phyloP scores from a whole-genome alignment of 1,139 yeast genomes.

The Nakaseomyces sp. region DNA sequence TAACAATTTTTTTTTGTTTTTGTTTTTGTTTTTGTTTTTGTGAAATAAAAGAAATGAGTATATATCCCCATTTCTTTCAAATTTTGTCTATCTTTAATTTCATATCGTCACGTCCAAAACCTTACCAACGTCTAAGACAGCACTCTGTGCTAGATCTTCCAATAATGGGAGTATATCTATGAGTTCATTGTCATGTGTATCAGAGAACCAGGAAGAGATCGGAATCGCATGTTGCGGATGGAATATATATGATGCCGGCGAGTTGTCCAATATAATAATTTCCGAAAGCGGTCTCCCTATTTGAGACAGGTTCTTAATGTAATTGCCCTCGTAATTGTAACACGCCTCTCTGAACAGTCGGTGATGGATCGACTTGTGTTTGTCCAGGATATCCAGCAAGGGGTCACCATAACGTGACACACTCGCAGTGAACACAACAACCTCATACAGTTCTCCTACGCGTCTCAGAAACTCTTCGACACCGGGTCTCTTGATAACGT shows the following conservation, averaged over 20 bases:
- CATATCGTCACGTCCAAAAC: constrained; percentile 67
- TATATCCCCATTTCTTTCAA: not conserved
- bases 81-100: not conserved
- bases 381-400: constrained; percentile 75
- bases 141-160: constrained; percentile 61
- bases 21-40: no score
- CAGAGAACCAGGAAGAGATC: constrained; percentile 97
- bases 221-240: constrained; percentile 98
- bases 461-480: constrained; percentile 83
- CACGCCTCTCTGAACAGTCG: constrained; percentile 85
- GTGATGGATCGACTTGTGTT: constrained; percentile 62
- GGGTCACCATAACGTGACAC: constrained; percentile 96
- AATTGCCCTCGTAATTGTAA: constrained; percentile 78
- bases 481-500: constrained; percentile 95
- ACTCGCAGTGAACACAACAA: constrained; percentile 93
- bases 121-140: constrained; percentile 72
- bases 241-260: constrained; percentile 93
- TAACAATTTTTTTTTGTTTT: no score
- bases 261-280: constrained; percentile 84
- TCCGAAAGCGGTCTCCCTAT: constrained; percentile 87
- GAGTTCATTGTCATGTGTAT: constrained; percentile 91
- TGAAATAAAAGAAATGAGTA: no score
- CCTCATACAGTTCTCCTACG: constrained; percentile 84
- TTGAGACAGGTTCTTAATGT: constrained; percentile 85
- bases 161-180: constrained; percentile 84